Base-by-base conservation (phyloP, 495 filamentous ascomycete species). In the Melanomma pulvis-pyrius region DNA sequence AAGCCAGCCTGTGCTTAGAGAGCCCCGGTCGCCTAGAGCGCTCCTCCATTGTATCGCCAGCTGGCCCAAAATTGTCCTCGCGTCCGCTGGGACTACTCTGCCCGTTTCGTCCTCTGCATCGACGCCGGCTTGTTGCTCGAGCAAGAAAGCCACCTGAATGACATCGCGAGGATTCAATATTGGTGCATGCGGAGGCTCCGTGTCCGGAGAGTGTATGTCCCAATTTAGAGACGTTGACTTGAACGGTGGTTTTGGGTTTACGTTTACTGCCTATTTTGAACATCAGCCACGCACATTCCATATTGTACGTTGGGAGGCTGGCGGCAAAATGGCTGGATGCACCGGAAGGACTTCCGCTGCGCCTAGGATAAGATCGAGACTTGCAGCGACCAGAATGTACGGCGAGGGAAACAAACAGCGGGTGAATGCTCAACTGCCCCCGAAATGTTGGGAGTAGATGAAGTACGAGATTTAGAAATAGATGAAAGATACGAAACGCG, bases 21-120 rank as follows among this genome's bases (percentile, higher is more conserved):
- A 90, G 5, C 94, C 94, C 67, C 86, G 84, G 78, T 96, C 93
- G 2, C 94, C 94, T 90, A 97, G 93, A 61, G 89, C 83, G 55
- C 88, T 88, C 61, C 92, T 81, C 94, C 94, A 98, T 65, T 90
- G 87, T 47, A 98, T 87, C 39, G 85, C 87, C 68, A 98, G 77
- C 57, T 94, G 88, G 29, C 94, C 94, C 65, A 98, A 82, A 6
- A 86, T 81, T 84, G 82, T 25, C 84, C 87, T 69, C 88, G 85
- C 48, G 80, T 82, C 65, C 82, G 82, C 41, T 80, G 58, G 61
- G 13, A 15, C 48, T 21, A 55, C 17, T 30, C 25, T 59, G 12
- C 32, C 29, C 17, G 12, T 63, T 46, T 83, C 83, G n/a, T 79
- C 74, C 7, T 77, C 80, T 9, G 78, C 81, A 26, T 80, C 78